phyloP scores from a whole-genome alignment of 1,284 basidiomycete genomes.

The Neonothopanus nambi region DNA sequence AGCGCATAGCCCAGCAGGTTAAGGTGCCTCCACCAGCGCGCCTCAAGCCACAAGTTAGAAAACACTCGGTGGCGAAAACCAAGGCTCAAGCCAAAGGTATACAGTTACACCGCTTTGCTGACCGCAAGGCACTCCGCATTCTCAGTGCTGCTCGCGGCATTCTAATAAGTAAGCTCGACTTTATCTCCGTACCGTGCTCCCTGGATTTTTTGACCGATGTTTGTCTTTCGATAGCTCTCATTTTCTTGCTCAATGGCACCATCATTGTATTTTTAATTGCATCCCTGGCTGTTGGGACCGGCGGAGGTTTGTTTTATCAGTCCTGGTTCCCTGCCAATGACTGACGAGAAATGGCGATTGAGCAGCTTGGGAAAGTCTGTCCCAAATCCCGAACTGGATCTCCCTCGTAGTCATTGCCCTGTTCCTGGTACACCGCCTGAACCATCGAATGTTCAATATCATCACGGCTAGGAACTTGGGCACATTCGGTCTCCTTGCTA shows the following conservation, averaged over 20 bases:
- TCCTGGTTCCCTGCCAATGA: not conserved
- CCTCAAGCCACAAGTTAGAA: too few species aligned
- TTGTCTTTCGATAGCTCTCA: conserved; percentile 15
- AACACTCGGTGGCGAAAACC: too few species aligned
- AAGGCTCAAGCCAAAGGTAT: too few species aligned
- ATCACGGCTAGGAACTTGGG: conserved; percentile 1
- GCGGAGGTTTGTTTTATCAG: not conserved
- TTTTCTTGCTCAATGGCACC: conserved; percentile 20
- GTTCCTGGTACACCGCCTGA: conserved; percentile 18
- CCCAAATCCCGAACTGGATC: conserved; percentile 17
- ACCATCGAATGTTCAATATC: conserved; percentile 11
- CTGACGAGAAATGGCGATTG: not conserved
- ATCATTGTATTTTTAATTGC: conserved; percentile 19
- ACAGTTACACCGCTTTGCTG: too few species aligned
- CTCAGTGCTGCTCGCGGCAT: conserved; percentile 16
- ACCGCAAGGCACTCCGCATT: conserved; percentile 13
- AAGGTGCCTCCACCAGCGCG: too few species aligned
- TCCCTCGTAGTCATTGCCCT: conserved; percentile 16
- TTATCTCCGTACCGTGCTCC: not conserved
- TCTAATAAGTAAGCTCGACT: conserved; percentile 18
- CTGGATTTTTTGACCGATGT: not conserved
- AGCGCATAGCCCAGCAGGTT: too few species aligned
- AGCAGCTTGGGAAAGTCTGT: conserved; percentile 18
- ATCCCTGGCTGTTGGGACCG: conserved; percentile 19
- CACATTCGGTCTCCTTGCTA: not conserved